These are phyloP conservation scores for Populus tremula DNA, from an alignment of 345 rosid species.

Conservation along the genomic window DNA sequence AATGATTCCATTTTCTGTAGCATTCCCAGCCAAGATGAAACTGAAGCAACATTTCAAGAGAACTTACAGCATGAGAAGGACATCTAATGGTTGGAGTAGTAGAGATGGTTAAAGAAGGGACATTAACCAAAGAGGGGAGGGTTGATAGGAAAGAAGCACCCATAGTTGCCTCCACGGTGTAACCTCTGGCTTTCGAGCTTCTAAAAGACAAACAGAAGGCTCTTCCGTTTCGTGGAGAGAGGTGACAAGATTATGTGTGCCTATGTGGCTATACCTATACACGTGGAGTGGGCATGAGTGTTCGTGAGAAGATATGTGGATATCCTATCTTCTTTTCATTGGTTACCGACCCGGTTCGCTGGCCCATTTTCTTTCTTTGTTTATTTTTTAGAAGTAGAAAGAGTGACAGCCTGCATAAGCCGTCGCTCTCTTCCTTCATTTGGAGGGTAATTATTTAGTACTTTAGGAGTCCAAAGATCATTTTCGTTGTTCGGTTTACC, in stretches of 20 bases:
- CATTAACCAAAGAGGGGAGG: conserved; percentile 39
- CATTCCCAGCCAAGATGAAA: background rate
- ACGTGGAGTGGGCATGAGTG: conserved; percentile 1
- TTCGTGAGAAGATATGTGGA: background rate
- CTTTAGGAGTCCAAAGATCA: too few relatives aligned
- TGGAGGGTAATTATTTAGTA: too few relatives aligned
- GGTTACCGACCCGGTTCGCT: too few relatives aligned
- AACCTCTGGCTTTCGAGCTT: background rate
- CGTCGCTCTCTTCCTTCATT: too few relatives aligned
- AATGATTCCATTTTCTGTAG: background rate
- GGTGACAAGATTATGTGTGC: background rate
- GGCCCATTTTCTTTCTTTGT: too few relatives aligned
- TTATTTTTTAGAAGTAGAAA: too few relatives aligned
- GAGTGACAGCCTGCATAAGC: too few relatives aligned
- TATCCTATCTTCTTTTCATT: too few relatives aligned
- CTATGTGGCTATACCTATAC: conserved; percentile 4
- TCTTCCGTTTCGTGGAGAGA: background rate
- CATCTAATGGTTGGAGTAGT: conserved; percentile 19
- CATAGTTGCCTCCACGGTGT: conserved; percentile 11
- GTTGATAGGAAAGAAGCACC: conserved; percentile 61
- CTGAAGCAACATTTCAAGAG: background rate
- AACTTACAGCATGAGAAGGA: conserved; percentile 34
- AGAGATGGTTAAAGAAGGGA: conserved; percentile 20
- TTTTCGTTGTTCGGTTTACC: too few relatives aligned
- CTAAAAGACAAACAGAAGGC: background rate